A percentile compares a stretch with the other conserved stretches of the same genome.
Evolutionary conservation across 768 basidiomycete species (phyloP).

Genomic region (Mycena rebaudengoi): DNA sequence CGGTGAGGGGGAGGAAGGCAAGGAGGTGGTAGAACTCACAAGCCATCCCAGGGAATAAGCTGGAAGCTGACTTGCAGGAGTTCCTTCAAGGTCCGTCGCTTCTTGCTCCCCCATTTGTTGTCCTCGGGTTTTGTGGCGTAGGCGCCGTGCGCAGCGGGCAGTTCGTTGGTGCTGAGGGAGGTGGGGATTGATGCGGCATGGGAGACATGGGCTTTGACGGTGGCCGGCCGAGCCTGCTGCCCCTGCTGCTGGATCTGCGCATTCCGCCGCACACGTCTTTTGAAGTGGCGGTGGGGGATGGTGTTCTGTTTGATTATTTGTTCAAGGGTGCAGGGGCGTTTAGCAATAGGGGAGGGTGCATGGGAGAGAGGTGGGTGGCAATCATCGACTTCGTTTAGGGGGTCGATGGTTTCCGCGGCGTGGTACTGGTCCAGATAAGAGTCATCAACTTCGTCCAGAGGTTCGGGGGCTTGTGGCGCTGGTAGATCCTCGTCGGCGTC

Average conservation of each 20-base stretch:
- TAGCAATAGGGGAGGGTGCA: neutral
- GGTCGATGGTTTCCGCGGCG: neutral
- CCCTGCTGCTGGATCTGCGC: neutral
- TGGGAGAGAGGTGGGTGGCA: neutral
- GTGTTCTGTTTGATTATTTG: neutral
- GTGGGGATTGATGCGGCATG: neutral
- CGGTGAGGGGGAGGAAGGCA: neutral
- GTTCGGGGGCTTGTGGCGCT: neutral
- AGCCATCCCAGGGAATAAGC: neutral
- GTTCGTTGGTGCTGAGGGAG: neutral
- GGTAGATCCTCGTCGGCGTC: neutral
- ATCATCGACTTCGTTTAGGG: neutral
- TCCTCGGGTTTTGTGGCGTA: neutral
- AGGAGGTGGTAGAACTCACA: neutral
- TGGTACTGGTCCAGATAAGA: neutral
- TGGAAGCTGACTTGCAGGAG: neutral
- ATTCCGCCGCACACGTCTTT: neutral
- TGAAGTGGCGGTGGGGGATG: neutral
- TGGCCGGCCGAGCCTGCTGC: neutral
- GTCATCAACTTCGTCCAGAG: neutral
- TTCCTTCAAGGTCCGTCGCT: neutral
- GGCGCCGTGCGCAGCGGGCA: neutral
- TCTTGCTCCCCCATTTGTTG: neutral
- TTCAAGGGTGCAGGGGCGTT: neutral
- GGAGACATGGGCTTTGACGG: neutral